phyloP scores from a whole-genome alignment of 2,329 filamentous ascomycete species.

The Ophiosphaerella herpotricha region DNA sequence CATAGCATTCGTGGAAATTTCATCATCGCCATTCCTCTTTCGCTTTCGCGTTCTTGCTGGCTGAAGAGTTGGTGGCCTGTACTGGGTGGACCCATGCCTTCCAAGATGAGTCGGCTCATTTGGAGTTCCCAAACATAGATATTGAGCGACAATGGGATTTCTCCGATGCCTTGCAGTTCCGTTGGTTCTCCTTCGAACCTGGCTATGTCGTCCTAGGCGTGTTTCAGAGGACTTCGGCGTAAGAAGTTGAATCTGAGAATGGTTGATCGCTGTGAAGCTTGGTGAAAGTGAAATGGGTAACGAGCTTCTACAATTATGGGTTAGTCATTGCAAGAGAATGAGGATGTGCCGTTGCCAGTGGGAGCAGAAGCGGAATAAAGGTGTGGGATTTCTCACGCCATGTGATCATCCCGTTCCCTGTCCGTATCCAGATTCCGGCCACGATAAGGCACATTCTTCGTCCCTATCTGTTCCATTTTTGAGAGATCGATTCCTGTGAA shows the following conservation, averaged over 20 bases:
- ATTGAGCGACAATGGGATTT: conserved; percentile 33
- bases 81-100: conserved; percentile 15
- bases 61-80: conserved; percentile 2
- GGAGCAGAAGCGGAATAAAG: conserved; percentile 7
- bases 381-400: conserved; percentile 32
- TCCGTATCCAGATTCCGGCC: conserved; percentile 6
- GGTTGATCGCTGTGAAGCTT: conserved; percentile 36
- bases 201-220: conserved; percentile 3
- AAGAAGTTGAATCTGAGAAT: conserved; percentile 9
- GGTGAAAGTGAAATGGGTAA: conserved; percentile 4
- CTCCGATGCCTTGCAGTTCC: conserved; percentile 8
- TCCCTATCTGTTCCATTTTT: conserved; percentile 3
- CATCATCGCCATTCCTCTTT: neutral
- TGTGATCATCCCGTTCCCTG: conserved; percentile 9
- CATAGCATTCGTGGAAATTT: neutral
- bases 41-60: conserved; percentile 17
- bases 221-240: conserved; percentile 13
- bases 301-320: conserved; percentile 4
- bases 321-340: conserved; percentile 3
- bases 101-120: conserved; percentile 24
- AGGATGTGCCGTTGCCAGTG: neutral
- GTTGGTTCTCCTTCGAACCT: neutral
- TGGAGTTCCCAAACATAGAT: conserved; percentile 29
- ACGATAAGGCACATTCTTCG: conserved; percentile 3
- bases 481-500: conserved; percentile 2